A percentile compares a stretch with the other conserved stretches of the same genome.
Evolutionary conservation across 305 asterid species (phyloP).

Genomic region (Solanum hybrid): DNA sequence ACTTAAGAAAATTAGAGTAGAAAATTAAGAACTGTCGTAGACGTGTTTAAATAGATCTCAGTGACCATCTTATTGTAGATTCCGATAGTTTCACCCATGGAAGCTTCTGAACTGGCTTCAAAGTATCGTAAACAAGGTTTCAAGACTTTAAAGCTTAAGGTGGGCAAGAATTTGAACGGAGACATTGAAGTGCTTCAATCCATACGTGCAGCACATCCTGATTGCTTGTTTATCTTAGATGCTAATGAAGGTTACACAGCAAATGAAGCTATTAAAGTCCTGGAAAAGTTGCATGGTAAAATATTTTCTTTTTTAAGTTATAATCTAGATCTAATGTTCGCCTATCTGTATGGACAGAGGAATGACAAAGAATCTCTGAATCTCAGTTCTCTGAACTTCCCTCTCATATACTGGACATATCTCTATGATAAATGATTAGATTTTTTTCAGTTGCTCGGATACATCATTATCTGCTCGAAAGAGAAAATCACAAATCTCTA

Average conservation of each 20-base stretch:
- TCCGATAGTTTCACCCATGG: constrained; percentile 70
- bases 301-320: too few species aligned
- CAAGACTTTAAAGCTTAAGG: constrained; percentile 78
- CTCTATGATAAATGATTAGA: not conserved
- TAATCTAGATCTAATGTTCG: not conserved
- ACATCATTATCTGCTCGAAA: not conserved
- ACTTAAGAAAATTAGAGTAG: not conserved
- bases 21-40: not conserved
- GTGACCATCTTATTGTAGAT: constrained; percentile 35
- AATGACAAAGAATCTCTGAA: not conserved
- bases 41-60: not conserved
- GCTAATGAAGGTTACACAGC: constrained; percentile 87
- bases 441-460: not conserved
- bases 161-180: constrained; percentile 57
- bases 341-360: not conserved
- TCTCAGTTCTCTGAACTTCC: not conserved
- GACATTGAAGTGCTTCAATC: constrained; percentile 84
- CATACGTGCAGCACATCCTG: constrained; percentile 65
- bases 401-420: not conserved
- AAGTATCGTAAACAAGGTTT: constrained; percentile 57
- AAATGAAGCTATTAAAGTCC: constrained; percentile 72
- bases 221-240: constrained; percentile 72
- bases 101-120: constrained; percentile 78
- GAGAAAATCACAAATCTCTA: not conserved
- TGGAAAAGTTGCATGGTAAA: constrained; percentile 63